Evolutionary conservation across 192 early-diverging fungal species (phyloP).

Genomic region (Helicostylum pulchrum): DNA sequence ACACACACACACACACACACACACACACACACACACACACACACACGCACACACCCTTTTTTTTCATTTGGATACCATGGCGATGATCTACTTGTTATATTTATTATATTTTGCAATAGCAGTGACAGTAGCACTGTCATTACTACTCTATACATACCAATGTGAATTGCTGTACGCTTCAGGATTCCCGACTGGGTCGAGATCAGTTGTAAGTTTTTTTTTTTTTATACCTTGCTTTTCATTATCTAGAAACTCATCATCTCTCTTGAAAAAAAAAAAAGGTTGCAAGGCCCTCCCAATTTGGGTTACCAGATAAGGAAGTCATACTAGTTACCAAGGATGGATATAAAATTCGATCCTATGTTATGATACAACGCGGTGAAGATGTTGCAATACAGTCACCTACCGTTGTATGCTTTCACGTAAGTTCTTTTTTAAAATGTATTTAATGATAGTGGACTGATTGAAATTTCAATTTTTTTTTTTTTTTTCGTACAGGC

Average conservation of each 20-base stretch:
- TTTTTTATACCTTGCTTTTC: too few species aligned
- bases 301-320: conserved; percentile 57
- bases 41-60: not conserved
- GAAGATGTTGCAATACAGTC: conserved; percentile 53
- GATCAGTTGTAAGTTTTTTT: conserved; percentile 27
- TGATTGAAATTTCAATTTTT: not conserved
- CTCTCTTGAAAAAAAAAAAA: conserved; percentile 21
- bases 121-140: conserved; percentile 21
- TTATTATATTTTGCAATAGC: conserved; percentile 27
- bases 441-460: too few species aligned
- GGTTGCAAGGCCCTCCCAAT: conserved; percentile 68
- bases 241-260: not conserved
- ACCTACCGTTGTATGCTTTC: conserved; percentile 63
- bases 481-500: conserved; percentile 10
- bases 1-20: too few species aligned
- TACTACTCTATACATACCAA: conserved; percentile 34
- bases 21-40: too few species aligned
- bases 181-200: conserved; percentile 33
- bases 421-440: conserved; percentile 52
- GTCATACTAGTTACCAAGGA: conserved; percentile 79
- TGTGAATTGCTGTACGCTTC: conserved; percentile 35
- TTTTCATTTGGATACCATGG: conserved; percentile 6
- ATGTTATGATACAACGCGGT: conserved; percentile 64
- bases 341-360: conserved; percentile 71
- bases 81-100: conserved; percentile 22